Base-by-base conservation (phyloP, 345 rosid genomes). In the Sonneratia caseolaris region DNA sequence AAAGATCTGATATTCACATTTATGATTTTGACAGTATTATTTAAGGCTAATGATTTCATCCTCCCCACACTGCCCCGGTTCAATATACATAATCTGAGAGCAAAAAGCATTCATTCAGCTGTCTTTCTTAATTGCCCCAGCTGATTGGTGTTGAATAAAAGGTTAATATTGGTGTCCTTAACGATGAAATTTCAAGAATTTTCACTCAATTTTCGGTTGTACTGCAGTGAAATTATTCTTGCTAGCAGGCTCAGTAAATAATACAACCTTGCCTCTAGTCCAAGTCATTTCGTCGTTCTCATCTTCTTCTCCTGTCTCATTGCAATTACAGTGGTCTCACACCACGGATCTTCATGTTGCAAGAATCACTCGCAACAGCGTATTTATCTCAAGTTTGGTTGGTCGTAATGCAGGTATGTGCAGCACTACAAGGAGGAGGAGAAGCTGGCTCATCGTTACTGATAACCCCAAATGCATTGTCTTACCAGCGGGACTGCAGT, bases 391-490 rank as follows among this genome's bases (percentile, higher is more conserved):
- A 7, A 8, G 45, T 22, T 11, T 64, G 37, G 32, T 5, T 45
- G 27, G 5, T 42, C 55, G 38, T 72, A 70, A 43, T 80, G 78
- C 81, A 87, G 91, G 80, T 87, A 85, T 75, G 91, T 79, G 71
- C 85, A 83, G 75, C 37, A 78, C 22, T 85, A 59, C 79, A 56
- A 81, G 80, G 89, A 85, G 75, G 80, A 87, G 70, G 89, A 87
- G 87, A 87, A 87, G 77, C 53, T 85, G 71, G 82, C 79, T 56
- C 86, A 87, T 76, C 82, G 91, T 75, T 85, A 76, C 79, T 85
- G 77, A 87, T 73, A 13, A 35, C 32, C 19, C 27, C 6, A 13
- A 56, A 9, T 16, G 64, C 14, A 22, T 38, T 15, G 36, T 38
- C n/a, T 7, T 38, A 9, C 12, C 14, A 18, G 24, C 8, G 51